phyloP scores from a whole-genome alignment of 1,139 yeast species.

The Blastobotrys proliferans region DNA sequence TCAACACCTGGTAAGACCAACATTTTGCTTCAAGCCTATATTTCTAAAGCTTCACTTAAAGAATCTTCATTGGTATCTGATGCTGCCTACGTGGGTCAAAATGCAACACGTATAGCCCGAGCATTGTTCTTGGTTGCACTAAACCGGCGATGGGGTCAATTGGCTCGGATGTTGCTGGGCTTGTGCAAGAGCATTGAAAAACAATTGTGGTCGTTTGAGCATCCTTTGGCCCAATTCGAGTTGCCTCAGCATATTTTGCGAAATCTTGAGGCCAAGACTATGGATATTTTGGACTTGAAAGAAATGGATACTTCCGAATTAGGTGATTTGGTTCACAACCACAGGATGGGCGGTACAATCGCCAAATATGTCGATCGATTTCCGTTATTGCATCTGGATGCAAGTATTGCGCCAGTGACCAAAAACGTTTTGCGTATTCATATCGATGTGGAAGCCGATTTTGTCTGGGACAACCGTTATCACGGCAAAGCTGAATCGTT shows the following conservation, averaged over 20 bases:
- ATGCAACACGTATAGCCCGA: slow-evolving; percentile 86
- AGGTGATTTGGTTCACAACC: slow-evolving; percentile 86
- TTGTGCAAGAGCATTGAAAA: slow-evolving; percentile 84
- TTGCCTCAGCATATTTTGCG: slow-evolving; percentile 34
- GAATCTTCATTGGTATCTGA: slow-evolving; percentile 86
- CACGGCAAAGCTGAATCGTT: slow-evolving; percentile 90
- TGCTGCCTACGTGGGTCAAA: slow-evolving; percentile 90
- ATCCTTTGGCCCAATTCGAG: slow-evolving; percentile 77
- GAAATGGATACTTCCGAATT: slow-evolving; percentile 72
- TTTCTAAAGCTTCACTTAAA: slow-evolving; percentile 65
- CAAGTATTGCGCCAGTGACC: slow-evolving; percentile 90
- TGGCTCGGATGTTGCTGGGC: slow-evolving; percentile 67
- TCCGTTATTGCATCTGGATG: slow-evolving; percentile 67
- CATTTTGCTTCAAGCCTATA: slow-evolving; percentile 78
- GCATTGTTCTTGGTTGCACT: slow-evolving; percentile 84
- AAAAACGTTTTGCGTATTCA: slow-evolving; percentile 80
- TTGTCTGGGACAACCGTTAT: slow-evolving; percentile 72
- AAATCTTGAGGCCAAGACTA: slow-evolving; percentile 59
- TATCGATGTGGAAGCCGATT: slow-evolving; percentile 66
- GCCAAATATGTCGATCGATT: slow-evolving; percentile 62
- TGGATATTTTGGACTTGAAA: slow-evolving; percentile 65
- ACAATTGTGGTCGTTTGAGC: slow-evolving; percentile 85
- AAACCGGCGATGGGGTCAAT: slow-evolving; percentile 84
- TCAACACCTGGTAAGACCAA: slow-evolving; percentile 85
- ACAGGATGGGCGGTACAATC: slow-evolving; percentile 62